Conservation (phyloP, 805 yeast species). For the Hyphopichia homilentoma region DNA sequence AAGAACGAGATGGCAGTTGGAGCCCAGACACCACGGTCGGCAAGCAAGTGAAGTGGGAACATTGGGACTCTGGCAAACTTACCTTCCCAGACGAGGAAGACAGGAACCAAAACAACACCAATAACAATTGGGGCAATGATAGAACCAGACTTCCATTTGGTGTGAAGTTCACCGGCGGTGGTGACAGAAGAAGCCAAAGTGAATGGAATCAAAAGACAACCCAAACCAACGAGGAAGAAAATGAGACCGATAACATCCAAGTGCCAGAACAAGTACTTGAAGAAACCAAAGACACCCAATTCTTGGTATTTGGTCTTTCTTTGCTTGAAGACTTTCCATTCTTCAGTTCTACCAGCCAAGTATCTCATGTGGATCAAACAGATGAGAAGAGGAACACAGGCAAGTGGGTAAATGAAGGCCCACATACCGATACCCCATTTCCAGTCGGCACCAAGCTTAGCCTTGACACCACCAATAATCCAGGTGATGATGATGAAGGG, state of each 20-base stretch:
- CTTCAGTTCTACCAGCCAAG: slow-evolving; percentile 13
- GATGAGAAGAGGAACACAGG: slow-evolving; percentile 13
- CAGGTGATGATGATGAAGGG: slow-evolving; percentile 18
- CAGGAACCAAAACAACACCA: slow-evolving; percentile 13
- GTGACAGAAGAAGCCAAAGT: slow-evolving; percentile 23
- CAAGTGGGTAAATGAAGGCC: slow-evolving; percentile 18
- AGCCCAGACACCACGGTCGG: slow-evolving; percentile 17
- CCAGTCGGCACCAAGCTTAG: slow-evolving; percentile 12
- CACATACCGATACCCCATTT: slow-evolving; percentile 18
- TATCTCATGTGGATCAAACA: slow-evolving; percentile 14
- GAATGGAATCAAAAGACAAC: slow-evolving; percentile 34
- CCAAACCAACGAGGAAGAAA: slow-evolving; percentile 28
- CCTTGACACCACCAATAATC: slow-evolving; percentile 16
- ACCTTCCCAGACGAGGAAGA: slow-evolving; percentile 10
- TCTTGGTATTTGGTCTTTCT: slow-evolving; percentile 6
- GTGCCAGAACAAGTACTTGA: slow-evolving; percentile 19
- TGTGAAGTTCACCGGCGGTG: no score
- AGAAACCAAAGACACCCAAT: slow-evolving; percentile 6
- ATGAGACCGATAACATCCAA: slow-evolving; percentile 34
- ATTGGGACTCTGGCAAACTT: slow-evolving; percentile 12
- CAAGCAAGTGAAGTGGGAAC: slow-evolving; percentile 10
- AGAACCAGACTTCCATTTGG: slow-evolving; percentile 13
- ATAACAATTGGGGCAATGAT: slow-evolving; percentile 14
- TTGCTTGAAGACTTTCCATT: slow-evolving; percentile 11
- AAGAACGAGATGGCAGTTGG: slow-evolving; percentile 10